Evolutionary conservation across 192 early-diverging fungal species (phyloP), one percentile per base, ranked within the genome.

Genomic region (Backusella circina): DNA sequence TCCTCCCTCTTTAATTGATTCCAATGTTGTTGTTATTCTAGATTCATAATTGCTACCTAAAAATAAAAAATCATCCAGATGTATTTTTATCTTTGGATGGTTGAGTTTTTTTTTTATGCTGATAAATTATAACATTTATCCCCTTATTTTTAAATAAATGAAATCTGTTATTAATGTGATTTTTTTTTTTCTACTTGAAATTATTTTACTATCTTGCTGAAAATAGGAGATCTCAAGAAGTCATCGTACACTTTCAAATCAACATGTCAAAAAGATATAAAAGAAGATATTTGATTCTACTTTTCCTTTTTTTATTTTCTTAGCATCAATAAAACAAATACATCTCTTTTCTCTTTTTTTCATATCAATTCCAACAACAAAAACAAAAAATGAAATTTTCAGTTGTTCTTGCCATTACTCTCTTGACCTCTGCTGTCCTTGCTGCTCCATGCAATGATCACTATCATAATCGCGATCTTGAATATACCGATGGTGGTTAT

Each of bases 251-350:
- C 54, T 61, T 61, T 61, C 54, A 61, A 61, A 61, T 61, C 8
- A 61, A 61, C 33, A 28, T 61, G 54, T 61, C 54, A 61, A 61
- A 61, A 61, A 61, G 54, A 61, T 61, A 61, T 61, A 61, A 61
- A 61, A 61, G 54, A 28, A 61, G 54, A 23, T 28, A 28, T 61
- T 61, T 23, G 51, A 57, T 26, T 23, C 23, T 28, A 61, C 7
- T 28, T 61, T 61, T 28, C 23, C 26, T 61, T 61, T 61, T 28
- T 61, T 57, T 26, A 26, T 57, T 2, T 28, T 28, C 26, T 61
- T 1, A 61, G 12, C 54, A 28, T 61, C 7, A 28, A 0, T 44
- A 44, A 15, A 26, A 57, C 7, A 61, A 61, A 61, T 12, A 61
- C 18, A 61, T 23, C 51, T 57, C 21, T 18, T 28, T 3, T 13